Conservation (phyloP, 2,329 filamentous ascomycete species). For the Neonectria faginata region DNA sequence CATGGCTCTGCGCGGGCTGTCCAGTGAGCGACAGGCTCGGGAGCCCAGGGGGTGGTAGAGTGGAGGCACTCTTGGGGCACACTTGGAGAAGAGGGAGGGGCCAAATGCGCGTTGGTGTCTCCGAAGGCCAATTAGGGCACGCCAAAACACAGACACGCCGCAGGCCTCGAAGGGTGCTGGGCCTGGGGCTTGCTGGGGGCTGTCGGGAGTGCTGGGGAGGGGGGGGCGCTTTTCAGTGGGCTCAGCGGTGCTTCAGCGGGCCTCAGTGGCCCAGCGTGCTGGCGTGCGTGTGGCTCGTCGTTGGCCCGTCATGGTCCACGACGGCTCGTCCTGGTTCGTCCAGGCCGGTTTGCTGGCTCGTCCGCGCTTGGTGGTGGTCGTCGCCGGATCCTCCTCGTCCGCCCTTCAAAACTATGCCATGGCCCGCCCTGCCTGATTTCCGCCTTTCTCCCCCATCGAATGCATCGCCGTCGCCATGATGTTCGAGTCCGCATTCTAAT, state of each 20-base stretch:
- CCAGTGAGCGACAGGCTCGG: slow-evolving; percentile 22
- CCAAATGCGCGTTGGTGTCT: slow-evolving; percentile 39
- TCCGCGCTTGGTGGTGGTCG: slow-evolving; percentile 22
- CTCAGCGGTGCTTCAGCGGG: slow-evolving; percentile 28
- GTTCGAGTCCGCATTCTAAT: slow-evolving; percentile 66
- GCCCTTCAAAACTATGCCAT: slow-evolving; percentile 53
- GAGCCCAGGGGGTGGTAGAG: slow-evolving; percentile 26
- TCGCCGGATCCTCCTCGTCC: slow-evolving; percentile 22
- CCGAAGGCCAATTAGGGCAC: slow-evolving; percentile 35
- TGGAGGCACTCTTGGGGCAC: slow-evolving; percentile 5
- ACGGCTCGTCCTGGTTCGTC: slow-evolving; percentile 38
- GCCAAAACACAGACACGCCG: slow-evolving; percentile 45
- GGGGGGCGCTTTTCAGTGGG: slow-evolving; percentile 22
- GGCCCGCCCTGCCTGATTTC: slow-evolving; percentile 46
- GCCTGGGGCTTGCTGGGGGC: slow-evolving; percentile 31
- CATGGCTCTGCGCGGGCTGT: slow-evolving; percentile 9
- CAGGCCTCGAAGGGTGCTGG: slow-evolving; percentile 35
- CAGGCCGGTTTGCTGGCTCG: slow-evolving; percentile 24
- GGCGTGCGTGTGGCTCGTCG: slow-evolving; percentile 28
- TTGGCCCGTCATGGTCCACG: slow-evolving; percentile 21
- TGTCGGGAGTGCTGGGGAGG: slow-evolving; percentile 32
- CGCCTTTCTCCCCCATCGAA: slow-evolving; percentile 60
- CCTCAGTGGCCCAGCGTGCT: slow-evolving; percentile 26
- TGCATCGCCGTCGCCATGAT: slow-evolving; percentile 62
- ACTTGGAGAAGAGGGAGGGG: slow-evolving; percentile 19